Percentiles rank a stretch among this genome's conserved stretches.
Evolutionary conservation across 2,329 filamentous ascomycete genomes (phyloP).

Genomic region (Colletotrichum melonis): DNA sequence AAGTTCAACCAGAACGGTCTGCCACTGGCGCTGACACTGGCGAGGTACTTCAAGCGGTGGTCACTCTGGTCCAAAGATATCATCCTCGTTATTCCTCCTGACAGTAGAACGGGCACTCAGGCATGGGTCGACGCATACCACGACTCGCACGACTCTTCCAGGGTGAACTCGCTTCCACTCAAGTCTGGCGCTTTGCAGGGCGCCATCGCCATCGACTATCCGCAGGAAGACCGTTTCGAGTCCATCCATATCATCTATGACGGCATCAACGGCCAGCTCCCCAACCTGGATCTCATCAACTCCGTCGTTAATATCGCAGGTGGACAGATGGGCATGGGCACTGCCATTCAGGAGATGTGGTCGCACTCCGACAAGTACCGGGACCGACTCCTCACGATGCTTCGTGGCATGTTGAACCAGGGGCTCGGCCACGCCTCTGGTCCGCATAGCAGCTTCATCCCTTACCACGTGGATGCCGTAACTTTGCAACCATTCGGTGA

Average conservation of each 20-base stretch:
- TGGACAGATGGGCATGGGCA: conserved; percentile 91
- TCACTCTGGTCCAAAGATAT: conserved; percentile 99
- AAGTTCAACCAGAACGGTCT: conserved; percentile 89
- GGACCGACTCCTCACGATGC: conserved; percentile 87
- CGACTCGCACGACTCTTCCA: conserved; percentile 80
- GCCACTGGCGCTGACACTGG: conserved; percentile 85
- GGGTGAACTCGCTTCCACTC: conserved; percentile 81
- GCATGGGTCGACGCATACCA: conserved; percentile 99
- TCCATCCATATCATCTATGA: conserved; percentile 94
- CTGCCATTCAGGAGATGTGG: conserved; percentile 88
- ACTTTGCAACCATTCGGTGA: conserved; percentile 90
- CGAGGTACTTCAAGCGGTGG: conserved; percentile 97
- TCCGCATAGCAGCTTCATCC: conserved; percentile 94
- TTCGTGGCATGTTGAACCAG: conserved; percentile 92
- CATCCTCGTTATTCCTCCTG: conserved; percentile 88
- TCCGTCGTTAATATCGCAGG: conserved; percentile 88
- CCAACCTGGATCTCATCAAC: conserved; percentile 96
- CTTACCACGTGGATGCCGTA: conserved; percentile 96
- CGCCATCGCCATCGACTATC: conserved; percentile 92
- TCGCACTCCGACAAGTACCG: conserved; percentile 80
- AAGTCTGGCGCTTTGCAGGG: conserved; percentile 96
- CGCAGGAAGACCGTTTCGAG: conserved; percentile 85
- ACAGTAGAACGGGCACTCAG: conserved; percentile 90
- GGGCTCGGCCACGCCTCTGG: conserved; percentile 89
- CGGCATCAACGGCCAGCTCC: conserved; percentile 93